A percentile compares a stretch with the other conserved stretches of the same genome.
These are phyloP conservation scores for Phlyctochytrium arcticum DNA, from an alignment of 192 early-diverging fungal genomes.

Conservation along the genomic window DNA sequence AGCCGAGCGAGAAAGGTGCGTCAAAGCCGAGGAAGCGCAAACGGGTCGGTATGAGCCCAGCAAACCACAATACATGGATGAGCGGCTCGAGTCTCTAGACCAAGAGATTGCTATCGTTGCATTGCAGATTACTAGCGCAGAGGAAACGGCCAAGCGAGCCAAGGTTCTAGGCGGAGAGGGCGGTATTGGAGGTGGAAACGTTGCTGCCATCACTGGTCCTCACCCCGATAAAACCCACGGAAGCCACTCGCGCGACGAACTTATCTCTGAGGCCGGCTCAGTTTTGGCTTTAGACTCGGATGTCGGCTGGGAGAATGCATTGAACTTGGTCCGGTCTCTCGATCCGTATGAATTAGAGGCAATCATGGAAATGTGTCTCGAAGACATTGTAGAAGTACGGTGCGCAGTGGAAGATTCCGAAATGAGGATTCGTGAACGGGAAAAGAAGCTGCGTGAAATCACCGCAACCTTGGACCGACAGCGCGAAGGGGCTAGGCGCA, in stretches of 20 bases:
- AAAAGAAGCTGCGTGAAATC: constrained; percentile 23
- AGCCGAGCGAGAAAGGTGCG: constrained; percentile 39
- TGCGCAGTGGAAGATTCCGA: constrained; percentile 16
- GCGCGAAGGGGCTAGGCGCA: background rate
- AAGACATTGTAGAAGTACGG: constrained; percentile 35
- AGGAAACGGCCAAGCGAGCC: constrained; percentile 12
- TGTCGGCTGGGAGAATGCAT: constrained; percentile 45
- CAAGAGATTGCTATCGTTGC: constrained; percentile 35
- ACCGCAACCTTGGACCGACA: background rate
- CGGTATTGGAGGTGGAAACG: background rate
- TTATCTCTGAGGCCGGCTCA: too few relatives aligned
- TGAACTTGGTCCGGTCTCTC: constrained; percentile 38
- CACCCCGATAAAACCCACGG: too few relatives aligned
- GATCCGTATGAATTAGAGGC: constrained; percentile 39
- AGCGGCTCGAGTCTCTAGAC: constrained; percentile 38
- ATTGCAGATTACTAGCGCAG: constrained; percentile 21
- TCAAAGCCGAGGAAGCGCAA: constrained; percentile 31
- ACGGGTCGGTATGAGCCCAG: constrained; percentile 34
- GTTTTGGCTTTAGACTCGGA: constrained; percentile 21
- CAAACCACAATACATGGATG: constrained; percentile 49
- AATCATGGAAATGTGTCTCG: constrained; percentile 31
- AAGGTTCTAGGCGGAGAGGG: background rate
- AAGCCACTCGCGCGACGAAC: too few relatives aligned
- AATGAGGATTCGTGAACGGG: constrained; percentile 23
- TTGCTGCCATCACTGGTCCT: background rate